Conservation (phyloP, 139 green algal species). For the Yamagishiella unicocca region DNA sequence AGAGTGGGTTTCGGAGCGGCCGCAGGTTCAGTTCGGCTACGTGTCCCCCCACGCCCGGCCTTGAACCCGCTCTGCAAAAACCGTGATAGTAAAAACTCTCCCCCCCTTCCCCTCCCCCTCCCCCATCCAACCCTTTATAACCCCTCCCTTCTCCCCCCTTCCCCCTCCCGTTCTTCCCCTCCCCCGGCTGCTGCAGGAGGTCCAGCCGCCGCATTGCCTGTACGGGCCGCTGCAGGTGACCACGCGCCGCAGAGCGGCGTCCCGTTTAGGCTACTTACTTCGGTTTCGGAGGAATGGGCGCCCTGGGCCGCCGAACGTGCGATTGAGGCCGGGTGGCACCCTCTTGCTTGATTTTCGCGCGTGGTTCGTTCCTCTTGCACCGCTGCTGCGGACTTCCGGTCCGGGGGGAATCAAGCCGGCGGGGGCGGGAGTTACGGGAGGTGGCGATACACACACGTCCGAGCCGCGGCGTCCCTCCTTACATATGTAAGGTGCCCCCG, state of each 20-base stretch:
- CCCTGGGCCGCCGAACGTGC: no score
- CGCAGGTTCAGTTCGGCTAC: background rate
- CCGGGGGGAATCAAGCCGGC: background rate
- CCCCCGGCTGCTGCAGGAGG: constrained; percentile 5
- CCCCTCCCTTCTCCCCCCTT: background rate
- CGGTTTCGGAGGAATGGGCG: no score
- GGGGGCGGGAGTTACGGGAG: background rate
- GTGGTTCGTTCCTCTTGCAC: no score
- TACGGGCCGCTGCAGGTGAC: constrained; percentile 25
- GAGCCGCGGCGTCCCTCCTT: background rate
- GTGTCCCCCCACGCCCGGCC: no score
- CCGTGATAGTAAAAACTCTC: no score
- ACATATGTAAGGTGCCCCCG: background rate
- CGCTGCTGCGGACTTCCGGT: background rate
- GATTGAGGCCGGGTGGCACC: no score
- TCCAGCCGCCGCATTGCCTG: constrained; percentile 33
- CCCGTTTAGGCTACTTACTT: no score
- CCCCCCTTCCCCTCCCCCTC: background rate
- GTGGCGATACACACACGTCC: background rate
- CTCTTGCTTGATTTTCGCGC: no score
- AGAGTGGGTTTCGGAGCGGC: background rate
- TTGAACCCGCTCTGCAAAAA: background rate
- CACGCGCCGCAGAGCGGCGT: no score
- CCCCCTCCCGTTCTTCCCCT: background rate
- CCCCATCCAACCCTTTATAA: background rate